phyloP scores from a whole-genome alignment of 257 asterid species.

The Fraxinus anomala region DNA sequence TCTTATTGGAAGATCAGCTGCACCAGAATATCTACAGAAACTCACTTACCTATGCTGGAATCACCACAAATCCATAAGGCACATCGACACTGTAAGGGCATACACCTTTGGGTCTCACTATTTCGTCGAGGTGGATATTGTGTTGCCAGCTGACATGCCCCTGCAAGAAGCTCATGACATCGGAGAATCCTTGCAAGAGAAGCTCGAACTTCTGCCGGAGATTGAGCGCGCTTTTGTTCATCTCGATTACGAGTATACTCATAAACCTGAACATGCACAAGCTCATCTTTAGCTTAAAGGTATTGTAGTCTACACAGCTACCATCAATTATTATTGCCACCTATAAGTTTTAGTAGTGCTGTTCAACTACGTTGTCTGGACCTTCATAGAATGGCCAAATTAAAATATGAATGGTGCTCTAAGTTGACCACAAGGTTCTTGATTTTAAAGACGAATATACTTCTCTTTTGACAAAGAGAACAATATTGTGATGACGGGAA shows the following conservation, averaged over 20 bases:
- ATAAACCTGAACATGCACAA: conserved; percentile 42
- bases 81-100: conserved; percentile 56
- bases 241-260: conserved; percentile 38
- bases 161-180: conserved; percentile 58
- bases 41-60: conserved; percentile 62
- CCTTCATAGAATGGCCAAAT: neutral
- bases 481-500: neutral
- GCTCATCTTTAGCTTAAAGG: conserved; percentile 26
- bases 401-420: neutral
- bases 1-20: conserved; percentile 52
- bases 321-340: neutral
- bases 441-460: neutral
- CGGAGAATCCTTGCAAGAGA: conserved; percentile 60
- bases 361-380: neutral
- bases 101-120: conserved; percentile 58
- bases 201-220: conserved; percentile 43
- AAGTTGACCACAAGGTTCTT: neutral
- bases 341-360: neutral
- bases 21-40: conserved; percentile 55
- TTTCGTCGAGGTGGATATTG: conserved; percentile 59
- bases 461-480: neutral
- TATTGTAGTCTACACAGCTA: neutral
- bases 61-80: conserved; percentile 55
- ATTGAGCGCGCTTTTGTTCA: conserved; percentile 45
- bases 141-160: conserved; percentile 50